Conservation (phyloP, 2,329 filamentous ascomycete genomes). For the Pseudocercospora musae region DNA sequence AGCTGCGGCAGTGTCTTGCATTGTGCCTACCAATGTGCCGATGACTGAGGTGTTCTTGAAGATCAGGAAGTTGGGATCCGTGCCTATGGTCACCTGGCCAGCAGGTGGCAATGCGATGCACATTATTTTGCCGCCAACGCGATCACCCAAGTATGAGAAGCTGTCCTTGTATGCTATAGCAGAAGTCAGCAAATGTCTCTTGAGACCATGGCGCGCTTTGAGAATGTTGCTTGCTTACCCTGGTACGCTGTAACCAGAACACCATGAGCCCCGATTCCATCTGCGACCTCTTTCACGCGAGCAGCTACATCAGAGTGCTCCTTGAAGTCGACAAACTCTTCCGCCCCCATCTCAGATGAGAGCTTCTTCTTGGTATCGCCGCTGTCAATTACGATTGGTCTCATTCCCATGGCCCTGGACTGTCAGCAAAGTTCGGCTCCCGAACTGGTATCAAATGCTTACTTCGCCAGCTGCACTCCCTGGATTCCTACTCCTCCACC, state of each 20-base stretch:
- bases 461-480: slow-evolving; percentile 43
- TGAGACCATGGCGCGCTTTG: background rate
- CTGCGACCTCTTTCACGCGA: slow-evolving; percentile 47
- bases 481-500: slow-evolving; percentile 57
- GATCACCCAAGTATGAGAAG: slow-evolving; percentile 44
- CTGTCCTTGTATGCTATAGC: slow-evolving; percentile 30
- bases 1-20: slow-evolving; percentile 48
- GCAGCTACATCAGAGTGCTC: slow-evolving; percentile 39
- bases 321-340: slow-evolving; percentile 56
- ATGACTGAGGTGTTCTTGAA: slow-evolving; percentile 38
- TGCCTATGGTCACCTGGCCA: slow-evolving; percentile 35
- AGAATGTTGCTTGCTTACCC: background rate
- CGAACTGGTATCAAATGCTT: background rate
- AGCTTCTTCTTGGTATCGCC: slow-evolving; percentile 49
- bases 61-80: slow-evolving; percentile 35
- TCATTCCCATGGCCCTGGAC: slow-evolving; percentile 52
- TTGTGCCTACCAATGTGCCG: slow-evolving; percentile 45
- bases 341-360: slow-evolving; percentile 51
- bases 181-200: slow-evolving; percentile 1
- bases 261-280: slow-evolving; percentile 48
- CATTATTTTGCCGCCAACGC: slow-evolving; percentile 53
- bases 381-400: slow-evolving; percentile 55
- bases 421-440: background rate
- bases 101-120: slow-evolving; percentile 43
- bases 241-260: slow-evolving; percentile 39